A percentile compares a stretch with the other conserved stretches of the same genome.
Evolutionary conservation across 306 rosid genomes (phyloP).

Genomic region (Dicorynia guianensis): DNA sequence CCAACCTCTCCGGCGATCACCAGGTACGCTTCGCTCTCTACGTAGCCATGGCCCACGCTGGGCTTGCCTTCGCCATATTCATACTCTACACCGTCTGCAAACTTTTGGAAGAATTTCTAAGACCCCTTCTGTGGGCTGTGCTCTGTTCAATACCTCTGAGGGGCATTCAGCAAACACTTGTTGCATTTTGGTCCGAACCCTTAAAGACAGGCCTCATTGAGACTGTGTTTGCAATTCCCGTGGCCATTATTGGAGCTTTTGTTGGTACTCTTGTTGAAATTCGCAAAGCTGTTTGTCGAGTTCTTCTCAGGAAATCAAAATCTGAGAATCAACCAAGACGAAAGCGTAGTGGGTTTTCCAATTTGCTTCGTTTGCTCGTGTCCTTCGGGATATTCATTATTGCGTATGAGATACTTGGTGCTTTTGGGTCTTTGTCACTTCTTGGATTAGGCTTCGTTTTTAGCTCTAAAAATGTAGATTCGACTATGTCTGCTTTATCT

Average conservation of each 20-base stretch:
- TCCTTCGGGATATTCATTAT: slow-evolving; percentile 78
- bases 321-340: slow-evolving; percentile 30
- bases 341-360: slow-evolving; percentile 69
- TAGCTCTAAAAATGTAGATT: slow-evolving; percentile 70
- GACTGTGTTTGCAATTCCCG: slow-evolving; percentile 80
- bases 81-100: slow-evolving; percentile 67
- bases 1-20: slow-evolving; percentile 70
- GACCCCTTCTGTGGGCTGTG: slow-evolving; percentile 95
- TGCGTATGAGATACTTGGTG: slow-evolving; percentile 78
- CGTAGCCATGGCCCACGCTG: slow-evolving; percentile 96
- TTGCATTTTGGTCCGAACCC: slow-evolving; percentile 82
- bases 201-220: slow-evolving; percentile 77
- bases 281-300: slow-evolving; percentile 55
- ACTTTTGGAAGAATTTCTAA: slow-evolving; percentile 75
- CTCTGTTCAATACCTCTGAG: slow-evolving; percentile 90
- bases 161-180: slow-evolving; percentile 79
- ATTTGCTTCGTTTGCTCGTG: slow-evolving; percentile 73
- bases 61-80: slow-evolving; percentile 80
- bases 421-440: slow-evolving; percentile 63
- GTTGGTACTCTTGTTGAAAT: slow-evolving; percentile 83
- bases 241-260: slow-evolving; percentile 70
- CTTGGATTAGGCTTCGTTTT: slow-evolving; percentile 70
- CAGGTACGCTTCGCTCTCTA: slow-evolving; percentile 87
- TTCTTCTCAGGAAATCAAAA: slow-evolving; percentile 65
- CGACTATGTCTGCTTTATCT: slow-evolving; percentile 81